A percentile compares a stretch with the other conserved stretches of the same genome.
Conservation (phyloP, 2,329 filamentous ascomycete species). For the Trichoderma atrobrunneum region DNA sequence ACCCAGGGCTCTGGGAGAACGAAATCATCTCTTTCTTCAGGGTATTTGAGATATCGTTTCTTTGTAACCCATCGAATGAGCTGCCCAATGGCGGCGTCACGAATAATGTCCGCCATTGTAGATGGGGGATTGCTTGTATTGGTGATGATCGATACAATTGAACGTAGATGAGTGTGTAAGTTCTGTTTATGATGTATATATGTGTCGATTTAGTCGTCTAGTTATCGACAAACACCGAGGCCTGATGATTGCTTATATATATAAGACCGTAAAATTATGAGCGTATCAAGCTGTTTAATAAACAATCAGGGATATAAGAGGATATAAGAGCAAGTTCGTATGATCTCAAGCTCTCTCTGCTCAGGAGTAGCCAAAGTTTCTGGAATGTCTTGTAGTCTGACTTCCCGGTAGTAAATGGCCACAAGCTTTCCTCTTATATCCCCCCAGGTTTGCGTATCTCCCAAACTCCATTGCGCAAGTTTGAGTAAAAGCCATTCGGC, state of each 20-base stretch:
- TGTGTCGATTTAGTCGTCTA: neutral
- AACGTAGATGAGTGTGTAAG: neutral
- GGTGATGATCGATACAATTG: neutral
- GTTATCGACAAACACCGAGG: neutral
- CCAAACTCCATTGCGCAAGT: neutral
- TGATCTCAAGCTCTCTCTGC: neutral
- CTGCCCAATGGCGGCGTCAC: slow-evolving; percentile 59
- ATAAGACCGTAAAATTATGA: neutral
- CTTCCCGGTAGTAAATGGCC: neutral
- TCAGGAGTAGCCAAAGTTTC: slow-evolving; percentile 20
- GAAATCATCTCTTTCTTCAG: slow-evolving; percentile 58
- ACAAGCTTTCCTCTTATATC: slow-evolving; percentile 15
- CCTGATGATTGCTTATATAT: neutral
- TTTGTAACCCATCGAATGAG: slow-evolving; percentile 53
- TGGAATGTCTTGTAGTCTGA: neutral
- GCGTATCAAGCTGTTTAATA: neutral
- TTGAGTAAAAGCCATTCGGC: neutral
- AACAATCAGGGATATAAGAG: neutral
- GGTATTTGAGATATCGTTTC: slow-evolving; percentile 55
- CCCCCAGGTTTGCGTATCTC: neutral
- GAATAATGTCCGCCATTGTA: slow-evolving; percentile 38
- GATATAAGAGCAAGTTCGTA: neutral
- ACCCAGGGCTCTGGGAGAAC: slow-evolving; percentile 44
- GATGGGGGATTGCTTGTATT: neutral
- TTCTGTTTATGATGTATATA: neutral